Conservation (phyloP, 176 grass and related monocot species). For the Rhynchospora tenuis region DNA sequence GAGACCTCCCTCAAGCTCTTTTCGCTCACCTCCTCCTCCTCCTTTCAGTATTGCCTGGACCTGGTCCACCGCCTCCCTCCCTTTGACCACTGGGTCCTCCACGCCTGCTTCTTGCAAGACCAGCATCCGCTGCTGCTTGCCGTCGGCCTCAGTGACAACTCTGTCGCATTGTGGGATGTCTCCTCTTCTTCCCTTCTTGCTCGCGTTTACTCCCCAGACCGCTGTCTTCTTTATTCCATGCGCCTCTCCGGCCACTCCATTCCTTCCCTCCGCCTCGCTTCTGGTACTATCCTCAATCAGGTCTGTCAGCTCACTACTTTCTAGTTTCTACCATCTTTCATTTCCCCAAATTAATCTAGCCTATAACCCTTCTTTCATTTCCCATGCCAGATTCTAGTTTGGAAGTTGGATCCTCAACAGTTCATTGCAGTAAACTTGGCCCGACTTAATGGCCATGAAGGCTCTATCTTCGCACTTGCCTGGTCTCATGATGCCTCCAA, state of each 20-base stretch:
- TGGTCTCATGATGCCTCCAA: conserved; percentile 79
- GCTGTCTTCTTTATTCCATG: conserved; percentile 91
- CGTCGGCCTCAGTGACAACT: conserved; percentile 85
- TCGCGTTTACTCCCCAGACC: conserved; percentile 64
- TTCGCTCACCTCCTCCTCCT: background rate
- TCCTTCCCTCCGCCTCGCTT: conserved; percentile 47
- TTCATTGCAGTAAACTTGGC: conserved; percentile 40
- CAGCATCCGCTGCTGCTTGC: conserved; percentile 25
- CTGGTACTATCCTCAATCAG: conserved; percentile 85
- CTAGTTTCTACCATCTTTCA: background rate
- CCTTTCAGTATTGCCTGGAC: conserved; percentile 18
- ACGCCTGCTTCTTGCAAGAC: conserved; percentile 36
- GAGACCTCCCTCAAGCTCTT: conserved; percentile 77
- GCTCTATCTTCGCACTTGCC: conserved; percentile 81
- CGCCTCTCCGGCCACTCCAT: conserved; percentile 57
- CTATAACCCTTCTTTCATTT: background rate
- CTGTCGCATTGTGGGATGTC: conserved; percentile 69
- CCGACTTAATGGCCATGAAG: conserved; percentile 67
- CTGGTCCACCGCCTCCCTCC: conserved; percentile 46
- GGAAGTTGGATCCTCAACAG: conserved; percentile 50
- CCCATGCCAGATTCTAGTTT: conserved; percentile 63
- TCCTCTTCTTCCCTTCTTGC: conserved; percentile 14
- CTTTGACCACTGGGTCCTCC: conserved; percentile 86
- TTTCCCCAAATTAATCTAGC: background rate
- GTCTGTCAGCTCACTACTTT: conserved; percentile 9